phyloP scores from a whole-genome alignment of 768 basidiomycete species.

The Pholiota microspora region DNA sequence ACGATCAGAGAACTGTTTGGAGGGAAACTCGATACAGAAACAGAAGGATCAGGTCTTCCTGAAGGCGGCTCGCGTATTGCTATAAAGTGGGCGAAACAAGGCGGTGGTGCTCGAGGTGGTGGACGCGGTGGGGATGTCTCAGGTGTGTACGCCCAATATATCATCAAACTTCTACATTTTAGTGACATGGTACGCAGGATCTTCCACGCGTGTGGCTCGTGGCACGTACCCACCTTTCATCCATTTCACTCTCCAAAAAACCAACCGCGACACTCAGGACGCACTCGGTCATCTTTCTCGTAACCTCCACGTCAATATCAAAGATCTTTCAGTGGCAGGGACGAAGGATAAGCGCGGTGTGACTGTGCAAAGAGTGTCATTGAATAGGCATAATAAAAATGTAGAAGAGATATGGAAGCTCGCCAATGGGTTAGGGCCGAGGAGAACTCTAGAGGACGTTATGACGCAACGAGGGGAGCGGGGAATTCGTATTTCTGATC shows the following conservation, averaged over 20 bases:
- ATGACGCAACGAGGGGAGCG: slow-evolving; percentile 79
- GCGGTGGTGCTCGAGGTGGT: slow-evolving; percentile 43
- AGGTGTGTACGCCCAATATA: slow-evolving; percentile 15
- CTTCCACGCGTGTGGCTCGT: slow-evolving; percentile 45
- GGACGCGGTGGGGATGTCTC: slow-evolving; percentile 40
- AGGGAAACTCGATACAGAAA: slow-evolving; percentile 84
- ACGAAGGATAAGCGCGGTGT: slow-evolving; percentile 99
- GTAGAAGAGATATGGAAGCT: slow-evolving; percentile 84
- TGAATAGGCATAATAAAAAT: slow-evolving; percentile 73
- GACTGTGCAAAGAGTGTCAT: slow-evolving; percentile 87
- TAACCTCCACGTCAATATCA: slow-evolving; percentile 68
- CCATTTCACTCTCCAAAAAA: slow-evolving; percentile 95
- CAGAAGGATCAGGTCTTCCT: slow-evolving; percentile 50
- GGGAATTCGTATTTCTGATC: slow-evolving; percentile 84
- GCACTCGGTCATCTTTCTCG: slow-evolving; percentile 81
- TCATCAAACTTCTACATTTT: neutral
- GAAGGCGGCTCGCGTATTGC: slow-evolving; percentile 76
- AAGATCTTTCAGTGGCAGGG: slow-evolving; percentile 87
- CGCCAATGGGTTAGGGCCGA: slow-evolving; percentile 63
- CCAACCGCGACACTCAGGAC: slow-evolving; percentile 97
- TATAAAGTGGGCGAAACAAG: slow-evolving; percentile 72
- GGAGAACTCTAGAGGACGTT: slow-evolving; percentile 56
- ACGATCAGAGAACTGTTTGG: slow-evolving; percentile 75
- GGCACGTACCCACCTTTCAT: slow-evolving; percentile 84
- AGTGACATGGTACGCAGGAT: neutral